These are phyloP conservation scores for Kalaharituber pfeilii DNA, from an alignment of 2,329 filamentous ascomycete genomes.

Conservation along the genomic window DNA sequence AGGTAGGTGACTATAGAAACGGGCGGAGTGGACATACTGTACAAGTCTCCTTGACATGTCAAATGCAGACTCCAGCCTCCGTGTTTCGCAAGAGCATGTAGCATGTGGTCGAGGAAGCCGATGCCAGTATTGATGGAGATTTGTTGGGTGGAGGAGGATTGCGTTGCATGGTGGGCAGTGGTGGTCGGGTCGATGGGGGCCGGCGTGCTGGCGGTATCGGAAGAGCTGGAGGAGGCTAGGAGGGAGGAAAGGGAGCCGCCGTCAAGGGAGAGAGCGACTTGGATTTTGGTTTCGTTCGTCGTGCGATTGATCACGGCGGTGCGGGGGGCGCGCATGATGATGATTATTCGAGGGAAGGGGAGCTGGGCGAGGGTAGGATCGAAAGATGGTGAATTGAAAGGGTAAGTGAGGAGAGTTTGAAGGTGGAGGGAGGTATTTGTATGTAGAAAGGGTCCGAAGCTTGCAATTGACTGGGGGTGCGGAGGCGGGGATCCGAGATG, in stretches of 20 bases:
- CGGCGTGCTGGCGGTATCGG: slow-evolving; percentile 59
- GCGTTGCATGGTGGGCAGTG: slow-evolving; percentile 54
- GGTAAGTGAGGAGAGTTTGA: not conserved
- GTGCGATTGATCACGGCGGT: slow-evolving; percentile 67
- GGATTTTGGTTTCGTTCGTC: slow-evolving; percentile 97
- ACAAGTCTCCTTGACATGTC: slow-evolving; percentile 69
- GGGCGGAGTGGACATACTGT: slow-evolving; percentile 40
- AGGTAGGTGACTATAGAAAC: not conserved
- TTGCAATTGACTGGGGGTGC: too few species aligned
- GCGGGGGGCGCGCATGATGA: too few species aligned
- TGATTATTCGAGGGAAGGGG: too few species aligned
- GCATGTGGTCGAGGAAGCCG: slow-evolving; percentile 96
- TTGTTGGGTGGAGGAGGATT: slow-evolving; percentile 65
- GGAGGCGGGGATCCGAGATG: too few species aligned
- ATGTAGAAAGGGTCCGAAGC: too few species aligned
- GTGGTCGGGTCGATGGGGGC: slow-evolving; percentile 25
- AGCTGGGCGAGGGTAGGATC: not conserved
- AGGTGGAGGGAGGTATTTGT: not conserved
- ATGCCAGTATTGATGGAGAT: slow-evolving; percentile 86
- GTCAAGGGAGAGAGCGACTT: slow-evolving; percentile 81
- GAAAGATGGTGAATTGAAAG: not conserved
- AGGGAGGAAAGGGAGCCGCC: slow-evolving; percentile 50
- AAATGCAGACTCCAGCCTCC: slow-evolving; percentile 81
- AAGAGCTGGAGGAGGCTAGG: slow-evolving; percentile 34
- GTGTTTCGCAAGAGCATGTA: slow-evolving; percentile 92